These are phyloP conservation scores for Cytospora schulzeri DNA, from an alignment of 2,329 filamentous ascomycete genomes.

Conservation along the genomic window DNA sequence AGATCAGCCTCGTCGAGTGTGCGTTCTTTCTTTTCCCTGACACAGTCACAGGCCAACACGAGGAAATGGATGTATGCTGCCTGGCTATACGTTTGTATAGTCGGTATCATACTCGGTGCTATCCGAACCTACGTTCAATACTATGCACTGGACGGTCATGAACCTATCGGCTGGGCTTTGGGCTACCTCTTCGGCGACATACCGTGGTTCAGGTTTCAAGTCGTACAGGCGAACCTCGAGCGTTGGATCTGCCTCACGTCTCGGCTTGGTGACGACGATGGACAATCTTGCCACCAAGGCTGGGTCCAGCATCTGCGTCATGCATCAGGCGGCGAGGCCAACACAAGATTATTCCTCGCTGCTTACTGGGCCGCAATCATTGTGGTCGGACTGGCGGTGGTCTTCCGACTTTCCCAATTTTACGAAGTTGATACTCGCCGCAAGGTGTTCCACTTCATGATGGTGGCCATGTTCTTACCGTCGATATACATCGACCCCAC, in stretches of 20 bases:
- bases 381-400: conserved; percentile 68
- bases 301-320: conserved; percentile 69
- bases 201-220: conserved; percentile 68
- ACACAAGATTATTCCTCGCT: conserved; percentile 75
- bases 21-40: conserved; percentile 78
- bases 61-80: conserved; percentile 83
- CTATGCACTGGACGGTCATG: conserved; percentile 68
- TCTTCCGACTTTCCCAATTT: conserved; percentile 72
- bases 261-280: conserved; percentile 33
- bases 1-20: conserved; percentile 65
- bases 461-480: conserved; percentile 93
- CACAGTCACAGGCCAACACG: conserved; percentile 71
- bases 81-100: conserved; percentile 73
- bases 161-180: conserved; percentile 90
- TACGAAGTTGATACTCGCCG: conserved; percentile 94
- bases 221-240: conserved; percentile 69
- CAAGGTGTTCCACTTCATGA: conserved; percentile 98
- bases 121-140: conserved; percentile 70
- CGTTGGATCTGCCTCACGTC: conserved; percentile 75
- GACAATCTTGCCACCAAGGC: conserved; percentile 51
- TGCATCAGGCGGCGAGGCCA: conserved; percentile 70
- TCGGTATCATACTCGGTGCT: conserved; percentile 67
- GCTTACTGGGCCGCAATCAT: conserved; percentile 75
- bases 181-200: conserved; percentile 86
- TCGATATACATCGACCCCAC: conserved; percentile 84